Percentiles rank a stretch among this genome's conserved stretches.
phyloP scores from a whole-genome alignment of 306 rosid genomes.

The Vachellia pachyceras region DNA sequence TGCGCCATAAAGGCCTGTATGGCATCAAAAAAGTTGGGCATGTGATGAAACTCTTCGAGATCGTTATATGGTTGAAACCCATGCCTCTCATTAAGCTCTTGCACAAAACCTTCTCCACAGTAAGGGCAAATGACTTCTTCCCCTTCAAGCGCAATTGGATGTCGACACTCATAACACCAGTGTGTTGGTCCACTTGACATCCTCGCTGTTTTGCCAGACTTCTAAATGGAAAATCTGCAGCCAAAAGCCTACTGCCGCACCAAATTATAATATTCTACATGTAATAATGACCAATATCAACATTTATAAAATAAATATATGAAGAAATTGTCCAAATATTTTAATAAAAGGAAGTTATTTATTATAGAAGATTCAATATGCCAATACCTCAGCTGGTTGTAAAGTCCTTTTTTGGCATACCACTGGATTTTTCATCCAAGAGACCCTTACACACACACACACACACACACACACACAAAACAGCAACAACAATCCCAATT shows the following conservation, averaged over 20 bases:
- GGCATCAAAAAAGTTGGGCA: slow-evolving; percentile 60
- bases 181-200: slow-evolving; percentile 77
- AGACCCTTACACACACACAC: neutral
- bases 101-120: slow-evolving; percentile 68
- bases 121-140: slow-evolving; percentile 54
- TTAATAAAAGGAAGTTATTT: neutral
- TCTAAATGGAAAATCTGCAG: slow-evolving; percentile 24
- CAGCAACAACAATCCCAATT: no score
- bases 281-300: slow-evolving; percentile 18
- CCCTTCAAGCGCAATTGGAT: slow-evolving; percentile 52
- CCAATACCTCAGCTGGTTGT: slow-evolving; percentile 9
- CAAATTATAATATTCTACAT: slow-evolving; percentile 21
- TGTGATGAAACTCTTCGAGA: slow-evolving; percentile 46
- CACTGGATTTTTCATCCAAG: neutral
- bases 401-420: neutral
- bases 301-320: neutral
- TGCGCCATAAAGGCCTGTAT: slow-evolving; percentile 52
- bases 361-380: slow-evolving; percentile 19
- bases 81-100: slow-evolving; percentile 58
- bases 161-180: slow-evolving; percentile 73
- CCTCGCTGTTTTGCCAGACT: slow-evolving; percentile 37
- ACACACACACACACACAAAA: no score
- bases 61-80: slow-evolving; percentile 37
- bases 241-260: slow-evolving; percentile 27
- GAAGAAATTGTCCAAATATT: no score